Percentiles rank a stretch among this genome's conserved stretches.
Conservation (phyloP, 305 asterid species). For the Fraxinus platypoda region DNA sequence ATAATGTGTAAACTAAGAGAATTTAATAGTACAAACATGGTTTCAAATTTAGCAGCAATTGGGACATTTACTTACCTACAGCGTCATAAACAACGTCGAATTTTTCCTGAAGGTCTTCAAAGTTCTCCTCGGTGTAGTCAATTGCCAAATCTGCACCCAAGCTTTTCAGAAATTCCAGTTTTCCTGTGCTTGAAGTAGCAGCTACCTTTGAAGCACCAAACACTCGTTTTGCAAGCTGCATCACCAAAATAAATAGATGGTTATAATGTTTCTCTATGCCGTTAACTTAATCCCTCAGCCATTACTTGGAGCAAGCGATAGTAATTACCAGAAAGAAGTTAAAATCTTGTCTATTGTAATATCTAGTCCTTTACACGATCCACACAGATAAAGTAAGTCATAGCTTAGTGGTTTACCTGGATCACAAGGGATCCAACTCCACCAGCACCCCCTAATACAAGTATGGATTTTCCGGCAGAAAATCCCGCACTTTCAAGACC, state of each 20-base stretch:
- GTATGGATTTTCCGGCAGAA: constrained; percentile 44
- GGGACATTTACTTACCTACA: constrained; percentile 36
- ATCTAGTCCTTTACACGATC: neutral
- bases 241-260: neutral
- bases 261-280: neutral
- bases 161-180: constrained; percentile 40
- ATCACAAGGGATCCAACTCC: constrained; percentile 39
- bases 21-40: neutral
- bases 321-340: neutral
- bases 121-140: constrained; percentile 45
- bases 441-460: constrained; percentile 52
- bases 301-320: neutral
- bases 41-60: neutral
- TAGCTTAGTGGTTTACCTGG: neutral
- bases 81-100: constrained; percentile 50
- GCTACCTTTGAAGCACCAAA: constrained; percentile 51
- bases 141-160: constrained; percentile 48
- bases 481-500: constrained; percentile 6
- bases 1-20: neutral
- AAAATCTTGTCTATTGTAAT: neutral
- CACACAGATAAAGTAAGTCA: neutral
- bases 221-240: constrained; percentile 45
- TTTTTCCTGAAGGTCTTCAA: constrained; percentile 43
- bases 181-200: constrained; percentile 47
- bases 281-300: too few relatives aligned